Percentiles rank a stretch among this genome's conserved stretches.
These are phyloP conservation scores for Hyparrhenia diplandra DNA, from an alignment of 176 grass and related monocot species.

Conservation along the genomic window DNA sequence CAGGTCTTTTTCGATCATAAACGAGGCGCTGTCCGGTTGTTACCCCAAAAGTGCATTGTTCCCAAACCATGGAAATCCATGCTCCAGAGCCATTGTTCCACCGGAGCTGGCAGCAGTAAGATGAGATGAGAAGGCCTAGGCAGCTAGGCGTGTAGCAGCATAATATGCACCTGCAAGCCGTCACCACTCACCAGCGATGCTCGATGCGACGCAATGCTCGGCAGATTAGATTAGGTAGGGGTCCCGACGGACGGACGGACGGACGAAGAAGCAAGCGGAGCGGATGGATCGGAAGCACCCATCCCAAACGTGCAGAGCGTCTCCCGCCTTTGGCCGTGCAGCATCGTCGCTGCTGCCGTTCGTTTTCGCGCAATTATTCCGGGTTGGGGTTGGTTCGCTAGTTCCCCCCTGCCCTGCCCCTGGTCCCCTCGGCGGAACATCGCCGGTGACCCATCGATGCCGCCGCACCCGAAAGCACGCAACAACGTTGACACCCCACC, in stretches of 20 bases:
- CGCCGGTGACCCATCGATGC: conserved; percentile 34
- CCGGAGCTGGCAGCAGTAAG: not conserved
- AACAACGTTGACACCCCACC: conserved; percentile 57
- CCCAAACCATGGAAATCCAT: not conserved
- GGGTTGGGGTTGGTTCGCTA: not conserved
- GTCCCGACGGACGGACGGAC: not conserved
- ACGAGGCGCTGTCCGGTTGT: not conserved
- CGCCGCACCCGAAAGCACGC: conserved; percentile 42
- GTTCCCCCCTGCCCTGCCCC: not conserved
- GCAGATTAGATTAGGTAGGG: not conserved
- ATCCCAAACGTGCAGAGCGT: not conserved
- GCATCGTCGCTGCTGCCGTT: not conserved
- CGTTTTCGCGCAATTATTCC: conserved; percentile 28
- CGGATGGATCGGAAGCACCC: not conserved
- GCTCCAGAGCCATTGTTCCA: not conserved
- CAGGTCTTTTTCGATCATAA: not conserved
- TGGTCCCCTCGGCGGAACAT: conserved; percentile 18
- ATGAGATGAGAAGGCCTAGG: not conserved
- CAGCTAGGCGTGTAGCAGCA: not conserved
- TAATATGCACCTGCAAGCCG: not conserved
- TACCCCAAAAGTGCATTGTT: not conserved
- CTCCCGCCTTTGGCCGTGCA: too few species aligned
- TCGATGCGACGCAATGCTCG: not conserved
- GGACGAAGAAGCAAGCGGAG: not conserved
- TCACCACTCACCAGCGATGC: not conserved